Evolutionary conservation across 192 early-diverging fungal species (phyloP).

Genomic region (Coemansia sp.): DNA sequence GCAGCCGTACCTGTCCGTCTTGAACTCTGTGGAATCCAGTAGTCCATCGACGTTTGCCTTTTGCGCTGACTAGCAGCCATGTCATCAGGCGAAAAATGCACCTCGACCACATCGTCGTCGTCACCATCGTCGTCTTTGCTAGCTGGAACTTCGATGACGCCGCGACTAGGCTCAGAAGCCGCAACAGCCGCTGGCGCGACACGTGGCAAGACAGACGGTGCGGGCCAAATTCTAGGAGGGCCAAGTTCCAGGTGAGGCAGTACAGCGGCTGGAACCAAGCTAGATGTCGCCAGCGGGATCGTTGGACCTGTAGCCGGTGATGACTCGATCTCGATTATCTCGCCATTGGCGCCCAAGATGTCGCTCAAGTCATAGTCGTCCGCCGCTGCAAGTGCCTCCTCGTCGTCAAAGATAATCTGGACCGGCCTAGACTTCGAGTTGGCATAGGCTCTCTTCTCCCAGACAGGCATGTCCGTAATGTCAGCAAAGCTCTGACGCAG

Average conservation of each 20-base stretch:
- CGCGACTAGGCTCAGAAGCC: not conserved
- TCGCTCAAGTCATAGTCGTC: slow-evolving; percentile 36
- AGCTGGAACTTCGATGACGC: not conserved
- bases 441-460: slow-evolving; percentile 28
- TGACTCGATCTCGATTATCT: slow-evolving; percentile 8
- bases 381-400: slow-evolving; percentile 38
- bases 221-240: not conserved
- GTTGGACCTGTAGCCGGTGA: not conserved
- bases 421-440: slow-evolving; percentile 34
- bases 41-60: slow-evolving; percentile 39
- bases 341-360: slow-evolving; percentile 15
- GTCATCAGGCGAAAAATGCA: slow-evolving; percentile 24
- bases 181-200: not conserved
- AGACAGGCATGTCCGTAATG: slow-evolving; percentile 26
- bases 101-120: slow-evolving; percentile 12
- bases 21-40: slow-evolving; percentile 22
- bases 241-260: not conserved
- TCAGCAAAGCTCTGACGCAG: slow-evolving; percentile 20
- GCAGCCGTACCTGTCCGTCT: not conserved
- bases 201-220: not conserved
- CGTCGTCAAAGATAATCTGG: slow-evolving; percentile 44
- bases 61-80: slow-evolving; percentile 1
- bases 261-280: not conserved
- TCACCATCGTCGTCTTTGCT: not conserved
- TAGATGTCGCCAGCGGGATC: not conserved